phyloP scores from a whole-genome alignment of 805 yeast species.

The Candida easanensis region DNA sequence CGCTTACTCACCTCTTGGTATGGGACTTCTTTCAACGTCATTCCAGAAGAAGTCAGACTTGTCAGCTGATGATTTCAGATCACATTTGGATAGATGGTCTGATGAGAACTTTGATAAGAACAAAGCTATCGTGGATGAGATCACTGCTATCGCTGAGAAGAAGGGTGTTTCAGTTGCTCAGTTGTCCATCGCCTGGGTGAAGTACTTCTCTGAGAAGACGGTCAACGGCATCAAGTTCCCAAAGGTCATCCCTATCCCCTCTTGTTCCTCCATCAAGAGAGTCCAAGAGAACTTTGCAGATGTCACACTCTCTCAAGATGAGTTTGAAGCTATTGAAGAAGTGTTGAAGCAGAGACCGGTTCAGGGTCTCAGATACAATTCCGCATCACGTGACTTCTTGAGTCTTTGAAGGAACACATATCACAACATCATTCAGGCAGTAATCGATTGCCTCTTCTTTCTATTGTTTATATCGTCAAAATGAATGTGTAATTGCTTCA shows the following conservation, averaged over 20 bases:
- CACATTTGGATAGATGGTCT: constrained; percentile 51
- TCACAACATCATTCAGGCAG: no score
- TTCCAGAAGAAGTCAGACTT: constrained; percentile 45
- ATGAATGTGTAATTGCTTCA: no score
- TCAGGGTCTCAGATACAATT: constrained; percentile 56
- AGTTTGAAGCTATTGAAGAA: constrained; percentile 40
- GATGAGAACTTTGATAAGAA: constrained; percentile 58
- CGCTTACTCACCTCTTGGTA: constrained; percentile 81
- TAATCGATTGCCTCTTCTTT: no score
- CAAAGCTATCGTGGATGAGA: constrained; percentile 48
- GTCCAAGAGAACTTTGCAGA: constrained; percentile 57
- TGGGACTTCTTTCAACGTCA: constrained; percentile 72
- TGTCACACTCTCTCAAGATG: constrained; percentile 49
- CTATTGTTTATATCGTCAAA: no score
- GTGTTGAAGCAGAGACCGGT: constrained; percentile 43
- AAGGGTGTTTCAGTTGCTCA: constrained; percentile 59
- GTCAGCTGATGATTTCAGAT: constrained; percentile 55
- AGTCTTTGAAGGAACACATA: neutral
- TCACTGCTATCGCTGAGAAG: constrained; percentile 46
- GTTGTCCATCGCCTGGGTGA: constrained; percentile 65
- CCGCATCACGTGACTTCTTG: constrained; percentile 18
- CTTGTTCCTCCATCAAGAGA: constrained; percentile 59
- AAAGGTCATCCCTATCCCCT: constrained; percentile 75
- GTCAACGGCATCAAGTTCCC: constrained; percentile 37
- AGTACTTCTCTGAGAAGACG: constrained; percentile 34